Evolutionary conservation across 805 yeast species (phyloP).

Genomic region (Saturnispora serradocipensis): DNA sequence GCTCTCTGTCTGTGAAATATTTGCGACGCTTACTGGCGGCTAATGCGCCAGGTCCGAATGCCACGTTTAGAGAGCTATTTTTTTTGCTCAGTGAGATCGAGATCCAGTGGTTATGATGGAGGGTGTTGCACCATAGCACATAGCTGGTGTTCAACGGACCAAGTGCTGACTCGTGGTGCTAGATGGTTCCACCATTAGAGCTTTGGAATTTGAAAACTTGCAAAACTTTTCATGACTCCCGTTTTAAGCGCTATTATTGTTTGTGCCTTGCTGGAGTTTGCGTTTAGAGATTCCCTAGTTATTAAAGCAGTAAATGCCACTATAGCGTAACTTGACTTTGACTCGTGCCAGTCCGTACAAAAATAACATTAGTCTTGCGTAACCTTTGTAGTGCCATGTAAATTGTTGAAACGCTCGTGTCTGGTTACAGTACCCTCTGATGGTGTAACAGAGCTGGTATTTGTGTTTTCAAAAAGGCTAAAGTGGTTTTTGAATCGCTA

Average conservation of each 20-base stretch:
- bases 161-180: background rate
- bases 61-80: background rate
- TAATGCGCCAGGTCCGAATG: slow-evolving; percentile 2
- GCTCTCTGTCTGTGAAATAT: no score
- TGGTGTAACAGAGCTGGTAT: no score
- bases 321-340: no score
- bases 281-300: background rate
- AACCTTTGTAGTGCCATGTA: no score
- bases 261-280: background rate
- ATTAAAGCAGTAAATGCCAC: no score
- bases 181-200: background rate
- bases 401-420: no score
- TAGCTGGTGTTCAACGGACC: background rate
- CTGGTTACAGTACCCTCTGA: no score
- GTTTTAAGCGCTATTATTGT: background rate
- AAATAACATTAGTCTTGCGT: no score
- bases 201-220: background rate
- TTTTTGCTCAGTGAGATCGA: background rate
- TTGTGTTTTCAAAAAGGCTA: no score
- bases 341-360: no score
- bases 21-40: slow-evolving; percentile 2
- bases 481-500: background rate
- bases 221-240: background rate
- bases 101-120: background rate
- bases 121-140: background rate